Conservation (phyloP, 768 basidiomycete genomes). For the Cyathus striatus region DNA sequence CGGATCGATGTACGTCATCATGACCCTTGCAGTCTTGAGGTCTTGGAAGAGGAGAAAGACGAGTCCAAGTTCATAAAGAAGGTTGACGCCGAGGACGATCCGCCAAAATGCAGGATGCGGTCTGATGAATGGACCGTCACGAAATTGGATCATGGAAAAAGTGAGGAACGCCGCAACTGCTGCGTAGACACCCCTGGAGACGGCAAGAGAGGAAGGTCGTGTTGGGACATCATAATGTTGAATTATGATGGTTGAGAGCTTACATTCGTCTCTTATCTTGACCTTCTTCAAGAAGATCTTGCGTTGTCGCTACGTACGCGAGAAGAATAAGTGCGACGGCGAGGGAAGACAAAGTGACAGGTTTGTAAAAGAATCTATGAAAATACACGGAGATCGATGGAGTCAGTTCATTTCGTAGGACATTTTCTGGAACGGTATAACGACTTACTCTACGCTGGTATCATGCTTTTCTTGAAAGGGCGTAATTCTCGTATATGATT, state of each 20-base stretch:
- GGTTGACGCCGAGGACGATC: conserved; percentile 70
- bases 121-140: conserved; percentile 84
- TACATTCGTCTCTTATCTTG: conserved; percentile 78
- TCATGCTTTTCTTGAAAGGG: conserved; percentile 84
- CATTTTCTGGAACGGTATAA: too few species aligned
- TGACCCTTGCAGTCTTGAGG: conserved; percentile 63
- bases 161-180: conserved; percentile 67
- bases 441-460: conserved; percentile 78
- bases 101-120: conserved; percentile 90
- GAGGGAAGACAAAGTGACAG: conserved; percentile 73
- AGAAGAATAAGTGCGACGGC: conserved; percentile 60
- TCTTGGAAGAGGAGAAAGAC: conserved; percentile 89
- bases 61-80: conserved; percentile 77
- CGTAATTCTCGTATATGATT: conserved; percentile 75
- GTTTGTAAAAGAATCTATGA: conserved; percentile 82
- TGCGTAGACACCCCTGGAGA: conserved; percentile 81
- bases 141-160: conserved; percentile 85
- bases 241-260: conserved; percentile 17
- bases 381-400: too few species aligned
- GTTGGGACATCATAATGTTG: not conserved
- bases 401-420: too few species aligned
- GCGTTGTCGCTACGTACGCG: conserved; percentile 78
- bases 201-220: too few species aligned
- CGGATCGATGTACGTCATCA: conserved; percentile 79
- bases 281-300: conserved; percentile 83